Base-by-base conservation (phyloP, 768 basidiomycete species). In the Phylloporus sp. region DNA sequence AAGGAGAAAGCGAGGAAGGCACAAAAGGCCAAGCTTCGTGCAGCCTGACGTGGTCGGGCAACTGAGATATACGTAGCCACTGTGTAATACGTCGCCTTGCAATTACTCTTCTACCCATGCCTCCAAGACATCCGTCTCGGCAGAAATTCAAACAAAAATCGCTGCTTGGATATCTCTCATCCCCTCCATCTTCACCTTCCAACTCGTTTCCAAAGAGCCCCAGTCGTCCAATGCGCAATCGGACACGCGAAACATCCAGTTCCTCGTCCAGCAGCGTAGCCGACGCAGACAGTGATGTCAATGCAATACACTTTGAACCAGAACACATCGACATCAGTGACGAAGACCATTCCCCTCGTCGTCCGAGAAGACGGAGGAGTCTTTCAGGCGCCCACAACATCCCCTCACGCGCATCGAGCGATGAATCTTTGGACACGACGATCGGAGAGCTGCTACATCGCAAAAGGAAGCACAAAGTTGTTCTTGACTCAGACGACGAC, bases 1-100 rank as follows among this genome's bases (percentile, higher is more conserved):
- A 84, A 82, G 62, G 91, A 93, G 69, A 89, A 85, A 26, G 71
- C 75, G 59, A 88, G 79, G 70, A 82, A 78, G 60, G 80, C 81
- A 16, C 77, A 78, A 57, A 85, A 82, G 62, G 80, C 80, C n/a
- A 77, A 74, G 50, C 60, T 76, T 61, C 78, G 86, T 45, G 76
- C 80, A 27, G 85, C 87, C 6, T 88, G 69, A 77, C 24, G 23
- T 8, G 50, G 32, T 50, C n/a, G 56, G 46, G 60, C 13, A 22
- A 5, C n/a, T n/a, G n/a, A 51, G 47, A 36, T 44, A 50, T 32
- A 38, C 36, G 59, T 31, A 47, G 16, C 38, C n/a, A 26, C 27
- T 4, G 8, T 47, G 45, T 47, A 47, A 35, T 36, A 18, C 16
- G n/a, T 23, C 22, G 31, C n/a, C 4, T 34, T 34, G 15, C 36